phyloP scores from a whole-genome alignment of 164 flowering plant species.

The Piper betle region DNA sequence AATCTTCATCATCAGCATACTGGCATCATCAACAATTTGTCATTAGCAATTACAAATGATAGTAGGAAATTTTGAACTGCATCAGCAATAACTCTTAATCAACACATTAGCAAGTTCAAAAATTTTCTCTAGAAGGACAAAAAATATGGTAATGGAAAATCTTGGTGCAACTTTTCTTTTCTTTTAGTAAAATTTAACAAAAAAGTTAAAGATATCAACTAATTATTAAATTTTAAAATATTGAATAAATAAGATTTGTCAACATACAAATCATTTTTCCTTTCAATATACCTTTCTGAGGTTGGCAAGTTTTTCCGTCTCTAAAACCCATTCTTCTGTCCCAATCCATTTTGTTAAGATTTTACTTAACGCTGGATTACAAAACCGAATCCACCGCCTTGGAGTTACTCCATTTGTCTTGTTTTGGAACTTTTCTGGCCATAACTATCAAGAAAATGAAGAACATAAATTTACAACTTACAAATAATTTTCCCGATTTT shows the following conservation, averaged over 20 bases:
- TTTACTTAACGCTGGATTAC: constrained; percentile 70
- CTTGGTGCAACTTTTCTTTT: neutral
- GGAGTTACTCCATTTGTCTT: constrained; percentile 98
- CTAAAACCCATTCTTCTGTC: constrained; percentile 67
- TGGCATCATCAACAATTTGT: constrained; percentile 5
- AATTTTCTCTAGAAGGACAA: too few species aligned
- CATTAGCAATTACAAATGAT: neutral
- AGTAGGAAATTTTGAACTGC: neutral
- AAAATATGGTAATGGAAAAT: neutral
- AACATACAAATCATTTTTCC: neutral
- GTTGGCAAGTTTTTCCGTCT: constrained; percentile 66
- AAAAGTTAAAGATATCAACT: neutral
- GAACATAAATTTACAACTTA: constrained; percentile 1
- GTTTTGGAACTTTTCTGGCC: constrained; percentile 93
- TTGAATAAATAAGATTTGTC: too few species aligned
- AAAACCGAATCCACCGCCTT: constrained; percentile 86
- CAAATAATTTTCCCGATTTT: neutral
- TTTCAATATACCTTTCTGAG: constrained; percentile 47
- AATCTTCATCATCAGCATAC: constrained; percentile 85
- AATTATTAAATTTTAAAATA: too few species aligned
- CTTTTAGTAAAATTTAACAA: too few species aligned
- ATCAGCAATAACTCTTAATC: neutral
- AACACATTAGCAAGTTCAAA: neutral
- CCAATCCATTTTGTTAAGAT: constrained; percentile 69
- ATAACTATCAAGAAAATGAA: constrained; percentile 41